Percentiles rank a stretch among this genome's conserved stretches.
phyloP scores from a whole-genome alignment of 495 filamentous ascomycete genomes.

The Physcia stellaris region DNA sequence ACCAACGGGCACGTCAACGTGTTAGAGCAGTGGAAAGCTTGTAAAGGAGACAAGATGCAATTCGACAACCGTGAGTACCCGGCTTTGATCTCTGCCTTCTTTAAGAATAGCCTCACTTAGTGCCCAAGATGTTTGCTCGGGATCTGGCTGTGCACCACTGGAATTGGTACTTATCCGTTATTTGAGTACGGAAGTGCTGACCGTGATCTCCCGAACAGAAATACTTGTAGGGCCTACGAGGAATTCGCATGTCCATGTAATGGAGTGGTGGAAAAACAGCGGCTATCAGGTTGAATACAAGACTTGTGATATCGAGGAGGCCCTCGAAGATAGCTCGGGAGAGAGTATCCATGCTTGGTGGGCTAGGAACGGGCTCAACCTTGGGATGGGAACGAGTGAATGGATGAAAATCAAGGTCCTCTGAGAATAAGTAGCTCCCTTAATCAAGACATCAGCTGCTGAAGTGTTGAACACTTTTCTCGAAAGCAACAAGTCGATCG shows the following conservation, averaged over 20 bases:
- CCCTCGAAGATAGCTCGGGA: slow-evolving; percentile 70
- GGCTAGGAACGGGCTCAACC: slow-evolving; percentile 76
- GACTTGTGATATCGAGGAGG: slow-evolving; percentile 90
- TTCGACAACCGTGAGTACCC: slow-evolving; percentile 84
- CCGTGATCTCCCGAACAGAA: no score
- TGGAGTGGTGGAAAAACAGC: slow-evolving; percentile 83
- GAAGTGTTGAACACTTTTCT: neutral
- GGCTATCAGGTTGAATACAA: slow-evolving; percentile 77
- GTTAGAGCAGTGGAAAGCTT: slow-evolving; percentile 64
- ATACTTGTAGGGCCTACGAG: slow-evolving; percentile 80
- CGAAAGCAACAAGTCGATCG: neutral
- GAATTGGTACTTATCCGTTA: no score
- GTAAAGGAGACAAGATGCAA: slow-evolving; percentile 70
- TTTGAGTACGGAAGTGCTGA: no score
- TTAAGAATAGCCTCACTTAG: no score
- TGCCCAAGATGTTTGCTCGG: no score
- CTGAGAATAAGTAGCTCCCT: slow-evolving; percentile 13
- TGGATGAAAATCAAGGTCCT: slow-evolving; percentile 79
- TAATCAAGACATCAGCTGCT: no score
- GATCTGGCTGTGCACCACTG: no score
- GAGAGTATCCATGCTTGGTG: slow-evolving; percentile 70
- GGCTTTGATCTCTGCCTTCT: no score
- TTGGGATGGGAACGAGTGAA: slow-evolving; percentile 75
- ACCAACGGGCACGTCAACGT: slow-evolving; percentile 78
- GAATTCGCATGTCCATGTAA: slow-evolving; percentile 66